Evolutionary conservation across 2,329 filamentous ascomycete species (phyloP), one percentile per base, ranked within the genome.

Genomic region (Fusarium sp.): DNA sequence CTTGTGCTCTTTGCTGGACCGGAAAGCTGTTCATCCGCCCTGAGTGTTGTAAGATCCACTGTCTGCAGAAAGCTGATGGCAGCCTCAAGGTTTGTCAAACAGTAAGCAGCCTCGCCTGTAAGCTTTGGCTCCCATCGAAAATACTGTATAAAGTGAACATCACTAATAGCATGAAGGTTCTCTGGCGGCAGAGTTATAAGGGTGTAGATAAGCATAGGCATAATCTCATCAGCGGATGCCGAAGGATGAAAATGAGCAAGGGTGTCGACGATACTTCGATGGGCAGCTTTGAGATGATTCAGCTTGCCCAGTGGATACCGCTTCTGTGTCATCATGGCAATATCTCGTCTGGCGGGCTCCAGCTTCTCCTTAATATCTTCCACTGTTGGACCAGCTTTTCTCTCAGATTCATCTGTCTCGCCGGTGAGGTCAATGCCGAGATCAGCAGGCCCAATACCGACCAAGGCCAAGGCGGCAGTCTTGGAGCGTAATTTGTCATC

Each of bases 401-500:
- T 88, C 15, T 89, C 82, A 7, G 89, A 86, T 17, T 90, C 84
- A 41, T 86, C 85, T n/a, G 85, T 81, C 45, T 85, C 85, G 42
- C 89, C 84, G 14, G 90, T 91, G 15, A 94, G 84, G 68, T 96
- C 92, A 61, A 97, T 89, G 8, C 94, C 93, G 17, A 99, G 86
- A 79, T 99, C 96, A 70, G 90, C 91, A 59, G 96, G 85, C 6
- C 94, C 94, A 78, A 99, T 98, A 3, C 95, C 96, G 24, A 99
- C 94, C n/a, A 99, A 86, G 6, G 93, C 89, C 50, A 99, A 84
- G 3, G 96, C 95, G 26, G 96, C 96, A 4, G 95, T 98, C 78
- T 97, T 96, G 15, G 96, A 99, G 36, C 96, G 90, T 57, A 99
- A 86, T 80, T 97, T 98, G 78, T 97, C 95, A 80, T 99, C 96